Base-by-base conservation (phyloP, 2,329 filamentous ascomycete genomes). In the Penicillium vulpinum region DNA sequence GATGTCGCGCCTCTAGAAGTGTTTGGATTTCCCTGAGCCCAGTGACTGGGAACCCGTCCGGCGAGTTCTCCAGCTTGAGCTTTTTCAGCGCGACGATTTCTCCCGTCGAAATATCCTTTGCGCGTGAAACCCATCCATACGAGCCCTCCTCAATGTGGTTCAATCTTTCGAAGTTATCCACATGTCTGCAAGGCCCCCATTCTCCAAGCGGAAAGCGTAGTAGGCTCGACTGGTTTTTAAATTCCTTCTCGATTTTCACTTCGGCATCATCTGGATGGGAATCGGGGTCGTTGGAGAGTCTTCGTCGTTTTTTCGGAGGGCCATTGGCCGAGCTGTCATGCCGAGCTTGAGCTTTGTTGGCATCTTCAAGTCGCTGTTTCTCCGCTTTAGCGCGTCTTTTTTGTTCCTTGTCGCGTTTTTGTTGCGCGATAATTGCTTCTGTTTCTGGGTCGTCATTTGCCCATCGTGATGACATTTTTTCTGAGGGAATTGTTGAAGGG, bases 61-160 rank as follows among this genome's bases (percentile, higher is more conserved):
- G 83, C 44, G 84, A 79, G 70, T 83, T 83, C 57, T 97, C 91
- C 75, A 96, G 86, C 81, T 99, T 99, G 55, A 97, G 82, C 70
- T 92, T 88, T 81, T 99, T 99, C 62, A 99, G 80, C 15, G 94
- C 94, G 21, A 97, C 92, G 7, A 99, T 83, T 56, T 88, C 84
- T 33, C 90, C 89, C 0, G 90, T 93, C 4, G 80, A 78, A 31
- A 83, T 80, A 67, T 95, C 88, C 60, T 83, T 87, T 13, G 92
- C 94, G 56, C 94, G 84, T 53, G 92, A 92, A 5, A 99, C 94
- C 84, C 88, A 93, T 44, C 94, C 94, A 75, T 99, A 99, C 9
- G 92, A 92, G 35, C 94, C 94, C 78, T 99, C 94, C 75, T 97
- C 94, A 68, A 99, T 99, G 72, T 94, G 90, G 74, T 99, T 99